Base-by-base conservation (phyloP, 164 flowering plant genomes). In the Brasenia schreberi region DNA sequence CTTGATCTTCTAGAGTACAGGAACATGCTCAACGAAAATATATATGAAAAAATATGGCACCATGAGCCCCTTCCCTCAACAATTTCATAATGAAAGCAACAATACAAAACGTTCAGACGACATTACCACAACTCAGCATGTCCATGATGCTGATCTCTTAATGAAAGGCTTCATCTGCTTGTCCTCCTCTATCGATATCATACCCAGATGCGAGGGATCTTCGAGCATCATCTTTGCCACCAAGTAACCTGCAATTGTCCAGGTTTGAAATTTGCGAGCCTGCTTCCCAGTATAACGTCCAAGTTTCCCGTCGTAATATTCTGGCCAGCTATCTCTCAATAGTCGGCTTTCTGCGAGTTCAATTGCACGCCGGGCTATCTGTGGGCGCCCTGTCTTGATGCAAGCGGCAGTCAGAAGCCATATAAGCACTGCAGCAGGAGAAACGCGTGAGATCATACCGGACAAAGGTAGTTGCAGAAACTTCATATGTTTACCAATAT, bases 171-270 rank as follows among this genome's bases (percentile, higher is more conserved):
- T 77, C 73, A 74, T 71, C 62, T 67, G 69, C 70, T 71, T 77
- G 63, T 74, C 77, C 58, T 77, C 80, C 52, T 77, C 80, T 23
- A 77, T 61, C 0, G 77, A 66, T 33, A 77, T 67, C 80, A 77
- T 77, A 9, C 75, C 75, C 64, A 77, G 63, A 64, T 77, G 80
- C 12, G 81, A 77, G 1, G 86, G 89, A 56, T 83, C 86, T 59
- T 85, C 89, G 16, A 85, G 79, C 86, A 85, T 75, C 86, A 85
- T 81, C 67, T 80, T 83, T 3, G 89, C 81, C 18, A 83, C 85
- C 80, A 85, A 72, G 75, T 83, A 83, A 7, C 89, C 85, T 0
- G 89, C 86, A 56, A 85, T 74, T 5, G 89, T 81, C 89, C 89
- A 85, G 0, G 89, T 83, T 68, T 85, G 89, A 59, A 39, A 62